Evolutionary conservation across 2,329 filamentous ascomycete genomes (phyloP), one percentile per base, ranked within the genome.

Genomic region (Fusarium hostae): DNA sequence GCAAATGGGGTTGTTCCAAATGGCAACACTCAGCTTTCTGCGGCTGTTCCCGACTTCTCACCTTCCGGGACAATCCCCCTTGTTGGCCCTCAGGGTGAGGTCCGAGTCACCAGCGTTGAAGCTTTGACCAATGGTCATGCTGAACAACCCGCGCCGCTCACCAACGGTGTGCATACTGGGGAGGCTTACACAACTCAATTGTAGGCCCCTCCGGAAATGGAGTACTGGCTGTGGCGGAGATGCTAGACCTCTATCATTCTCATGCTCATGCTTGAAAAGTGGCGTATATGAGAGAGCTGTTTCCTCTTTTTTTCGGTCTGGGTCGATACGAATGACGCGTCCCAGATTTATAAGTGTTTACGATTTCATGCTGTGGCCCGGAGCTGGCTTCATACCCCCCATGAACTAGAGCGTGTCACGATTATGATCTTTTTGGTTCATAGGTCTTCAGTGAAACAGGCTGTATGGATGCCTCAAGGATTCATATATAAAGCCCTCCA

Each of bases 31-130:
- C 81, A 81, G 65, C 75, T 83, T 26, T 83, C 81, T 22, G 81
- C 81, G 18, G 77, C 80, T 54, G 82, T 83, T 8, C 81, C 82
- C 1, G 81, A 82, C 68, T 83, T 83, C 70, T 79, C 81, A 16
- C 82, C 82, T 30, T 78, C 80, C 9, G 80, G 77, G 24, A 66
- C 58, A 13, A 48, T 72, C 30, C 70, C 68, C 39, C 35, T 73
- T 7, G 44, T 60, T 56, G 72, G 67, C 16, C 35, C 68, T 20
- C 55, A 66, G 24, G 59, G 65, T n/a, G 66, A 71, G 39, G 50
- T 41, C 30, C 70, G 66, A 43, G 18, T 51, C 18, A 48, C 59
- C 59, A 68, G 66, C 37, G 43, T 57, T 30, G 67, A 66, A 24
- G 66, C 54, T 51, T 50, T 68, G 18, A 50, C 70, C 24, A 78